These are phyloP conservation scores for Calonectria ilicicola DNA, from an alignment of 2,329 filamentous ascomycete genomes.

Conservation along the genomic window DNA sequence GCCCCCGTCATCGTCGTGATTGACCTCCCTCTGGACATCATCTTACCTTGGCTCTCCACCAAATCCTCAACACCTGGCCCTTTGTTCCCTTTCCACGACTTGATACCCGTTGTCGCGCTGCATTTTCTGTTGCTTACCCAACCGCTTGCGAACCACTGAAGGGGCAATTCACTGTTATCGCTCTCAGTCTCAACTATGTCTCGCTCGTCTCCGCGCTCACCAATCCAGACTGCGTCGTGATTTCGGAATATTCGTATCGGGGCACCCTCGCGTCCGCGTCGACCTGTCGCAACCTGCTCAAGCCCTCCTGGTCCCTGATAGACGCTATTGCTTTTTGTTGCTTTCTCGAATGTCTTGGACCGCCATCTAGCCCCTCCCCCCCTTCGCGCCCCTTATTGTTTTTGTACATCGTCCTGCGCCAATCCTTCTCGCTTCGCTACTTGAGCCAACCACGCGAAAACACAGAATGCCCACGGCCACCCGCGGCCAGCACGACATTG, in stretches of 20 bases:
- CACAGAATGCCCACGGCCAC: slow-evolving; percentile 42
- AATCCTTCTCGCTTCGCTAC: slow-evolving; percentile 30
- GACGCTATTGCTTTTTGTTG: slow-evolving; percentile 27
- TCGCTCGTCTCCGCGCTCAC: slow-evolving; percentile 33
- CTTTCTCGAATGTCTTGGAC: slow-evolving; percentile 38
- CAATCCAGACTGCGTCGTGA: slow-evolving; percentile 34
- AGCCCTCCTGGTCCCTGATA: slow-evolving; percentile 22
- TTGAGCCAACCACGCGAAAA: slow-evolving; percentile 28
- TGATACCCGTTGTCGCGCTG: slow-evolving; percentile 10
- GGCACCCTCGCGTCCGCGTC: slow-evolving; percentile 33
- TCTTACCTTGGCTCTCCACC: slow-evolving; percentile 29
- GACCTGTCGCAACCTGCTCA: slow-evolving; percentile 25
- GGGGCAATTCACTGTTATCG: slow-evolving; percentile 22
- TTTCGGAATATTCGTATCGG: slow-evolving; percentile 33
- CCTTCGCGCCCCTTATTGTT: slow-evolving; percentile 30
- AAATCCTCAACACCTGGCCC: slow-evolving; percentile 11
- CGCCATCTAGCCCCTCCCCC: slow-evolving; percentile 24
- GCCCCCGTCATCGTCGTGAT: slow-evolving; percentile 36
- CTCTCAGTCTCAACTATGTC: slow-evolving; percentile 35
- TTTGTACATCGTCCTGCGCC: slow-evolving; percentile 26
- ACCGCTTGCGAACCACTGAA: slow-evolving; percentile 12
- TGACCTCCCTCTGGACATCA: slow-evolving; percentile 30
- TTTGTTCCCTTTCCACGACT: background rate
- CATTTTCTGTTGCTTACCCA: background rate
- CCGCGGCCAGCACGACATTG: slow-evolving; percentile 30